Base-by-base conservation (phyloP, 495 filamentous ascomycete species). In the Podospora anserina region DNA sequence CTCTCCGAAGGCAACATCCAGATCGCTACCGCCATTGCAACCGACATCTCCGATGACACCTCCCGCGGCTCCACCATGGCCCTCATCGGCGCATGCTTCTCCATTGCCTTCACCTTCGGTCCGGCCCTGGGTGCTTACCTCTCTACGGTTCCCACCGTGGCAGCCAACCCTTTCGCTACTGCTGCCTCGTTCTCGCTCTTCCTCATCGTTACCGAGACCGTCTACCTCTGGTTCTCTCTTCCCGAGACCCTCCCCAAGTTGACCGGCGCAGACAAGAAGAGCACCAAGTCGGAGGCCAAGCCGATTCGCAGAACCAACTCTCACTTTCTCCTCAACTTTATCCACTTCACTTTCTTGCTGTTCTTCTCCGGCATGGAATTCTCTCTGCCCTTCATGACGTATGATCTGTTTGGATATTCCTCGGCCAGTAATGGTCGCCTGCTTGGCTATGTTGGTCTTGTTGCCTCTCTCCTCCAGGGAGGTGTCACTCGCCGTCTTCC, bases 311-410 rank as follows among this genome's bases (percentile, higher is more conserved):
- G 91, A 65, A 95, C 91, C 1, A 97, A 97, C 78, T 91, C 88
- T 15, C 92, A 92, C 57, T 79, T 87, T 26, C 72, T 96, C n/a
- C 87, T 99, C 53, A 97, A 97, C 76, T 75, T 89, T 6, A 88
- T 93, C 0, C 95, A 99, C 76, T 87, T 99, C 74, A 77, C 88
- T 58, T 99, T 99, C 80, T 87, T 99, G 65, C 88, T 99, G 11
- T 96, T 96, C 72, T 99, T 99, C 79, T 95, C 92, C 26, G 95
- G 95, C 63, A 90, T 99, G 89, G 95, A 99, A 73, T 98, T 97
- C 76, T 91, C 89, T 1, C 88, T 99, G 0, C 93, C 95, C 0
- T 99, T 99, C 80, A 91, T 98, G 86, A 98, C 96, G 0, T 95
- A 93, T 71, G 94, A 97, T 66, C 85, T 98, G 49, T 97, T 97